A percentile compares a stretch with the other conserved stretches of the same genome.
These are phyloP conservation scores for Jaminaea rosea DNA, from an alignment of 1,284 basidiomycete genomes.

Conservation along the genomic window DNA sequence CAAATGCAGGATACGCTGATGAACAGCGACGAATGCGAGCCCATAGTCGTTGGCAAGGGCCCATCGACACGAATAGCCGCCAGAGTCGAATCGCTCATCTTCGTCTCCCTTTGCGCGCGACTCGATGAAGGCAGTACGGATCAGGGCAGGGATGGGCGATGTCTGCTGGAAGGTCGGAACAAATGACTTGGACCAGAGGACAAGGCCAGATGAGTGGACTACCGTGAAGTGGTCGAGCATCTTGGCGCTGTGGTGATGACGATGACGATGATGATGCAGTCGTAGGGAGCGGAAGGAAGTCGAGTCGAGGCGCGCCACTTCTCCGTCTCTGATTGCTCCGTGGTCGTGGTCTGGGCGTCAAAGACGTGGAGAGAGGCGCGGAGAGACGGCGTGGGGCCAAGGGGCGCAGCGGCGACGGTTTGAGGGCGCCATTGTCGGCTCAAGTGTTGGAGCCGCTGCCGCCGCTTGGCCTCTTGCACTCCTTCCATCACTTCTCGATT, in stretches of 20 bases:
- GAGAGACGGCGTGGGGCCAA: too few species aligned
- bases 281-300: too few species aligned
- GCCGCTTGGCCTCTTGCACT: too few species aligned
- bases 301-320: too few species aligned
- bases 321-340: too few species aligned
- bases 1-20: conserved; percentile 90
- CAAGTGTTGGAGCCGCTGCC: too few species aligned
- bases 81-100: conserved; percentile 33
- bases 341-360: too few species aligned
- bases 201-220: conserved; percentile 29
- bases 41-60: conserved; percentile 41
- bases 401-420: too few species aligned
- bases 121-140: conserved; percentile 40
- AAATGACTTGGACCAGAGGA: conserved; percentile 41
- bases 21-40: conserved; percentile 57
- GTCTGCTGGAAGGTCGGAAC: conserved; percentile 8
- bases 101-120: conserved; percentile 17
- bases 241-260: conserved; percentile 4
- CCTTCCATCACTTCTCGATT: too few species aligned
- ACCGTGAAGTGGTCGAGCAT: conserved; percentile 11
- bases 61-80: conserved; percentile 40
- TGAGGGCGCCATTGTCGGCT: too few species aligned
- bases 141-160: conserved; percentile 33
- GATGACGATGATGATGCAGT: conserved; percentile 8
- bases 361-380: too few species aligned